Base-by-base conservation (phyloP, 192 early-diverging fungal species). In the Phlyctochytrium arcticum region DNA sequence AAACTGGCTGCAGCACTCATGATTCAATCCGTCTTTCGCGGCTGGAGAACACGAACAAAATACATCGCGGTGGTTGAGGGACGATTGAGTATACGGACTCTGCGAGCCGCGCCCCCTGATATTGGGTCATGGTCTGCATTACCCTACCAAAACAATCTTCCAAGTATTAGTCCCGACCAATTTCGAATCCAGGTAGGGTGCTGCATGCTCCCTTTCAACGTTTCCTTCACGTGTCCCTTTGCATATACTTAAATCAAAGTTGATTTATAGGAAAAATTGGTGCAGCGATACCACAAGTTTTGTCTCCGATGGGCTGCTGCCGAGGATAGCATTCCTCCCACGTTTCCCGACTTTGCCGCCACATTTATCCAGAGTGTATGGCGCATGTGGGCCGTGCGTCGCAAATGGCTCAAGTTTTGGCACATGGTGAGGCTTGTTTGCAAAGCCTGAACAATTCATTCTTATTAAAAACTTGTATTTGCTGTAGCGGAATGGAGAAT, bases 281-380 rank as follows among this genome's bases (percentile, higher is more conserved):
- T 79, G 29, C 48, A 59, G n/a, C 76, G 68, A 35, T 85, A 75
- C 58, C 48, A 67, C 29, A 42, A 9, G 10, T 83, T 76, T 60
- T 79, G 77, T 63, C 19, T 4, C 9, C 55, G 66, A 5, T 62
- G 72, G 29, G 83, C 84, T 57, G 37, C 21, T 6, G 60, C 35
- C 24, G 26, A 49, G 6, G 44, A 33, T 4, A 29, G 46, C 8
- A 54, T 65, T 21, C 69, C 76, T n/a, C 83, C 83, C 3, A 74
- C 71, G n/a, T 85, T 73, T 60, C 75, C 79, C 0, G 59, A 71
- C 12, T 84, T 80, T 53, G 82, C 77, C 47, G 77, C 83, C 8
- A 75, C 76, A 6, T 71, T 67, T 34, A 81, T 85, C n/a, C 79
- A 82, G 49, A 48, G 79, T 10, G 39, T 64, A 5, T 84, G 75